Conservation (phyloP, 768 basidiomycete species). For the Lepiota brunneoincarnata region DNA sequence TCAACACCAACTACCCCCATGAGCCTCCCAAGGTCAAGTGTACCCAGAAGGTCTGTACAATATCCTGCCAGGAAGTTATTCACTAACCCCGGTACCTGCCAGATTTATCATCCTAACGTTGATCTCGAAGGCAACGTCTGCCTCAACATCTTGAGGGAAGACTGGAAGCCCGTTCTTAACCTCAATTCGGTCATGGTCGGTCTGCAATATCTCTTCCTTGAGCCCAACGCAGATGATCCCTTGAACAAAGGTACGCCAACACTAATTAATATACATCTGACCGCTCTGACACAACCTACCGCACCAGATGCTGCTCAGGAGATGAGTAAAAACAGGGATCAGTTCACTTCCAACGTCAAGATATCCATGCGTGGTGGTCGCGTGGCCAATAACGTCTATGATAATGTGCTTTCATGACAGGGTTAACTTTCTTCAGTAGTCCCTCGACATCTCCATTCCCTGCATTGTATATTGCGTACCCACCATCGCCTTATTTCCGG, state of each 20-base stretch:
- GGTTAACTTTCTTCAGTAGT: conserved; percentile 10
- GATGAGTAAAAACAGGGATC: conserved; percentile 82
- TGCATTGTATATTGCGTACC: conserved; percentile 18
- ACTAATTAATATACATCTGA: background rate
- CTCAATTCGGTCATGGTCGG: conserved; percentile 98
- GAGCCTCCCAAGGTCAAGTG: conserved; percentile 99
- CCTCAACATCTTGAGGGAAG: conserved; percentile 96
- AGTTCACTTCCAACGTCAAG: conserved; percentile 84
- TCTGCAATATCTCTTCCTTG: conserved; percentile 95
- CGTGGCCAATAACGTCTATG: conserved; percentile 79
- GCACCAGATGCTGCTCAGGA: conserved; percentile 90
- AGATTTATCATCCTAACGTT: conserved; percentile 99
- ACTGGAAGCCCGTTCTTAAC: conserved; percentile 99
- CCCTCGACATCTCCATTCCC: conserved; percentile 16
- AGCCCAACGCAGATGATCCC: conserved; percentile 98
- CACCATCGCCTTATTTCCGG: conserved; percentile 27
- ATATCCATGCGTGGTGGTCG: conserved; percentile 78
- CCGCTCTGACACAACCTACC: conserved; percentile 10
- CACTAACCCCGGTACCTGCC: conserved; percentile 10
- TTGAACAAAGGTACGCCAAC: conserved; percentile 87
- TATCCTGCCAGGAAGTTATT: background rate
- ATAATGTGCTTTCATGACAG: conserved; percentile 59
- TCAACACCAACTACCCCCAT: conserved; percentile 98
- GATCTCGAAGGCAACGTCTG: conserved; percentile 99
- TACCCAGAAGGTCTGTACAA: conserved; percentile 72